Base-by-base conservation (phyloP, 129 eudicot genomes). In the Flaveria bidentis region DNA sequence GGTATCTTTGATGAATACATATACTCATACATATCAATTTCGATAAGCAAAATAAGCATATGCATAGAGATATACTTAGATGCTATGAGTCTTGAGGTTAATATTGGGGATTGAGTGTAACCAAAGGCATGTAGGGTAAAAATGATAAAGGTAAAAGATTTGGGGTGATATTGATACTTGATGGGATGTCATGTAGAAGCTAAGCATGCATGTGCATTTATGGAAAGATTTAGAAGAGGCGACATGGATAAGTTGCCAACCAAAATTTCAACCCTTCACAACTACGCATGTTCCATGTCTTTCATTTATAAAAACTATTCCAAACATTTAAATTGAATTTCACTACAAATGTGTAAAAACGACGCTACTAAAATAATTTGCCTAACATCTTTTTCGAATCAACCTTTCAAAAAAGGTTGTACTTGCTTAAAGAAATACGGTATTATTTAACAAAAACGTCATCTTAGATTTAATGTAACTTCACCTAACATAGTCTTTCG, bases 201-300 rank as follows among this genome's bases (percentile, higher is more conserved):
- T 63, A 72, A 79, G 69, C 78, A 72, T 72, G 71, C 83, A 79
- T 79, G 78, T 79, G 83, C 83, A 79, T 72, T 79, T 72, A 72
- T 64, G 83, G 78, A 73, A 78, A 78, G 52, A 60, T 69, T 70
- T 78, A 65, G 73, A 53, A 50, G 73, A 79, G 68, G 77, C 78
- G 55, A 79, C 55, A 72, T 36, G 57, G 68, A 80, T 72, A 80
- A 64, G 55, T 80, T 80, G 83, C 58, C 33, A 64, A 64, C 74
- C 67, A 44, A 80, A 56, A 20, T 18, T 64, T 50, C 78, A 79
- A 72, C 78, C 67, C 74, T 72, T 65, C 53, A 39, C 73, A 72
- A 79, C 67, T 79, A 79, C 73, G 78, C 78, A 67, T 76, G 81
- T 52, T 76, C 20, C 74, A n/a, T 77, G 69, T 53, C 52, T 75